Base-by-base conservation (phyloP, 2,329 filamentous ascomycete species). In the Colletotrichum sp. region DNA sequence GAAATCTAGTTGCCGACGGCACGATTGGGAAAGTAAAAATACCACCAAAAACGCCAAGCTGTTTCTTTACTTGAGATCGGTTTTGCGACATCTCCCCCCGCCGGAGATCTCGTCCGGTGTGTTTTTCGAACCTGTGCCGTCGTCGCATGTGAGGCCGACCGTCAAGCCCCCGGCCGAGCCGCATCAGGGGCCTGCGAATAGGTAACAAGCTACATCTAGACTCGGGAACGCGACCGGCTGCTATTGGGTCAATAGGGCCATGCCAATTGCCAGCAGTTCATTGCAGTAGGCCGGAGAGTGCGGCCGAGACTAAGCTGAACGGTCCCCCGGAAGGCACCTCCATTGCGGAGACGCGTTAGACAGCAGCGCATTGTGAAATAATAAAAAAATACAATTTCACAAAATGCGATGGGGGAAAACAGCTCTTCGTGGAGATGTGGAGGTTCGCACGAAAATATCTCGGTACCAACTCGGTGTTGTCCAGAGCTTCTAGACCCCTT, bases 381-480 rank as follows among this genome's bases (percentile, higher is more conserved):
- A 21, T 21, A 36, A 9, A 15, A 55, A 21, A 21, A 65, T 13
- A 13, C 18, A 48, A 48, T 10, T n/a, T n/a, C n/a, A n/a, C n/a
- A n/a, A n/a, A n/a, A n/a, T n/a, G n/a, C n/a, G n/a, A n/a, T n/a
- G n/a, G n/a, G n/a, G n/a, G 6, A 15, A 57, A 24, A 39, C 1
- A 18, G n/a, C 3, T 63, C 60, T 34, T 63, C 34, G 16, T 36
- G 13, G 52, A 16, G 32, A 63, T 74, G 67, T 65, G 34, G n/a
- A 30, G 26, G 18, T 21, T 60, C 61, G 48, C 39, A 71, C 72
- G 72, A 74, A 61, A 71, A 60, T 43, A 67, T 63, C 39, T 72
- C 67, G 72, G 72, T 72, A 34, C 72, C 72, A 67, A 36, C 61
- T 75, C 72, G 67, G 72, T 65, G 21, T 43, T 59, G 59, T 13